A percentile compares a stretch with the other conserved stretches of the same genome.
These are phyloP conservation scores for Suillus brevipes DNA, from an alignment of 768 basidiomycete species.

Conservation along the genomic window DNA sequence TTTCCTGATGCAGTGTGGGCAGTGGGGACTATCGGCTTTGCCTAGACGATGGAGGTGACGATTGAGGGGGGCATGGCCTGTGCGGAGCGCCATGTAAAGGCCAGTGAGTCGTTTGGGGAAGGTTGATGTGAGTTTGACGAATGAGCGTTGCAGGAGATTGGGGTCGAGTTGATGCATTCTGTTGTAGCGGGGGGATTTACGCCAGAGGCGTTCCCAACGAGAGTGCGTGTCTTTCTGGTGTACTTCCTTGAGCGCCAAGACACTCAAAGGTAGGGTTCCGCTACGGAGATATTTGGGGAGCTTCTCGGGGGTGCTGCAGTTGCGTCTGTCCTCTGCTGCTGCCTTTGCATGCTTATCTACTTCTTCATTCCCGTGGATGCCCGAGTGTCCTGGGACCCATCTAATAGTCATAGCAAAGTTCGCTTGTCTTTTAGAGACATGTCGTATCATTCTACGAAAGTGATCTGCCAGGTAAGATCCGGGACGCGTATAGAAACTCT, in stretches of 20 bases:
- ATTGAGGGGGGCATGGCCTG: conserved; percentile 31
- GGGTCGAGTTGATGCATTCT: neutral
- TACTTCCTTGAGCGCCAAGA: neutral
- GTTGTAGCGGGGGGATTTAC: conserved; percentile 1
- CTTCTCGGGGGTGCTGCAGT: neutral
- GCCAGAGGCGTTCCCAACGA: neutral
- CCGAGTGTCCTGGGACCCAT: conserved; percentile 1
- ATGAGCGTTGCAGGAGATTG: neutral
- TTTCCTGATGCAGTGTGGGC: conserved; percentile 32
- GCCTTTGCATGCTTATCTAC: neutral
- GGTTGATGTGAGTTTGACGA: conserved; percentile 4
- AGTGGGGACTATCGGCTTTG: conserved; percentile 22
- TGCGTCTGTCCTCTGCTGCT: neutral
- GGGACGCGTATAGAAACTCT: neutral
- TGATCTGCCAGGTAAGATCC: neutral
- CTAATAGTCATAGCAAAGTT: neutral
- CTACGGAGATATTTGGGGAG: neutral
- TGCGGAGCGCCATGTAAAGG: conserved; percentile 31
- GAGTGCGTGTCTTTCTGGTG: neutral
- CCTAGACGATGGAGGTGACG: conserved; percentile 31
- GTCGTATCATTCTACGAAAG: neutral
- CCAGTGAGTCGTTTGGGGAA: conserved; percentile 19
- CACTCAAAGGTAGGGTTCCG: neutral
- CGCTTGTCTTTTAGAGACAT: accelerated
- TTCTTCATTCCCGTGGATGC: neutral